phyloP scores from a whole-genome alignment of 1,284 basidiomycete species.

The Malassezia pachydermatis region DNA sequence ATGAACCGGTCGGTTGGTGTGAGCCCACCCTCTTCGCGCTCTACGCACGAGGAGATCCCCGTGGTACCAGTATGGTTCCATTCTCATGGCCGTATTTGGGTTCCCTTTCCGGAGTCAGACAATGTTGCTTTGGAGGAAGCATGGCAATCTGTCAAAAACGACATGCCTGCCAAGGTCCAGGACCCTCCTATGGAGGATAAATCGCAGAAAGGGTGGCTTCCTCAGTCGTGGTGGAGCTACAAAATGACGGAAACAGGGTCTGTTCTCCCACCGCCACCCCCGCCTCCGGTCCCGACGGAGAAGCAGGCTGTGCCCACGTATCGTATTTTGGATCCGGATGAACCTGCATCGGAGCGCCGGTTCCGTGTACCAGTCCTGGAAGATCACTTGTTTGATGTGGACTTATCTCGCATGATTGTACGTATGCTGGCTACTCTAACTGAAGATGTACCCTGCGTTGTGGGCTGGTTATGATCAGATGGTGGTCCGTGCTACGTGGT shows the following conservation, averaged over 20 bases:
- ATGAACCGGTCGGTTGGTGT: no score
- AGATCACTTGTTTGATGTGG: slow-evolving; percentile 44
- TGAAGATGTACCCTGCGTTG: slow-evolving; percentile 46
- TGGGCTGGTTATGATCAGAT: slow-evolving; percentile 47
- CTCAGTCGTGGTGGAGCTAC: slow-evolving; percentile 2
- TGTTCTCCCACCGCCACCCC: slow-evolving; percentile 9
- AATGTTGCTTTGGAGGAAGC: slow-evolving; percentile 29
- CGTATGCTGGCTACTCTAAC: background rate
- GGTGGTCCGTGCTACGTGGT: slow-evolving; percentile 47
- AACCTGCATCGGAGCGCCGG: slow-evolving; percentile 24
- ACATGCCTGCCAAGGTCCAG: background rate
- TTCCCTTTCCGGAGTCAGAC: slow-evolving; percentile 31
- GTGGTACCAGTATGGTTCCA: slow-evolving; percentile 30
- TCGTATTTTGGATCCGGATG: slow-evolving; percentile 33
- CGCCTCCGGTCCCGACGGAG: slow-evolving; percentile 7
- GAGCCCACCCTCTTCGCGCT: no score
- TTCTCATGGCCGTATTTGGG: slow-evolving; percentile 34
- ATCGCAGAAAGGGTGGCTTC: background rate
- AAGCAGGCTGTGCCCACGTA: slow-evolving; percentile 7
- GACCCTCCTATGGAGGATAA: slow-evolving; percentile 5
- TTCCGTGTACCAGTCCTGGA: slow-evolving; percentile 40
- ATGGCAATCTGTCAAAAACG: slow-evolving; percentile 26
- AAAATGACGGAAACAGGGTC: background rate
- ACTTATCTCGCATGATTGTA: slow-evolving; percentile 32
- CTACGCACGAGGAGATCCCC: background rate